Evolutionary conservation across 345 rosid species (phyloP).

Genomic region (Populus euphratica): DNA sequence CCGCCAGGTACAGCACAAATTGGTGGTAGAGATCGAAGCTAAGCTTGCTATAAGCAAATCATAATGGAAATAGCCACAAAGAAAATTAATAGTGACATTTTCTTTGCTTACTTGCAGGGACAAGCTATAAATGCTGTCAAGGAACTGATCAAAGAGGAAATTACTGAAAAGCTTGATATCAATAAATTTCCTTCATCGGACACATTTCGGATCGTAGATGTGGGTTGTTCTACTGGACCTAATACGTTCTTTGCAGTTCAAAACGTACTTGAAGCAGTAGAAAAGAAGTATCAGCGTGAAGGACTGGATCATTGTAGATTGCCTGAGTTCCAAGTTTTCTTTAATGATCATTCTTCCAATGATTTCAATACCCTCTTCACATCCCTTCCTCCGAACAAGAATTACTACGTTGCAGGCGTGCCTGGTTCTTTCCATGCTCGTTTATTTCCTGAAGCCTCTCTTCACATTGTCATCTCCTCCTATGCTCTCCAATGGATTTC

Average conservation of each 20-base stretch:
- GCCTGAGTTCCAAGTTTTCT: conserved; percentile 9
- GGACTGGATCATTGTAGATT: background rate
- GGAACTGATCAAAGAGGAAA: conserved; percentile 9
- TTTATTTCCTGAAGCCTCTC: conserved; percentile 3
- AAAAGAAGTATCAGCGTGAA: background rate
- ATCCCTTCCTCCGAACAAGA: background rate
- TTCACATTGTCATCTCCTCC: background rate
- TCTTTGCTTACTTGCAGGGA: background rate
- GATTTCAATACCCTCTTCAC: conserved; percentile 21
- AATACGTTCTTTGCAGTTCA: conserved; percentile 13
- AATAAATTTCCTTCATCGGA: background rate
- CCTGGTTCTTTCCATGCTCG: conserved; percentile 11
- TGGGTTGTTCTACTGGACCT: conserved; percentile 26
- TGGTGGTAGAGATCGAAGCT: background rate
- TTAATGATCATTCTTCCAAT: conserved; percentile 13
- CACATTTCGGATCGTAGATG: conserved; percentile 1
- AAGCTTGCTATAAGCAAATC: background rate
- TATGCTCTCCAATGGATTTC: background rate
- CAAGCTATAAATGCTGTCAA: background rate
- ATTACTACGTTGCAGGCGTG: conserved; percentile 5
- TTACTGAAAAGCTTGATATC: conserved; percentile 2
- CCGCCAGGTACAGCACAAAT: too few species aligned
- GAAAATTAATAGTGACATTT: background rate
- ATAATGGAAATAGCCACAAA: background rate
- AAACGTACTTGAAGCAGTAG: conserved; percentile 6